These are phyloP conservation scores for Bruguiera gymnorhiza DNA, from an alignment of 345 rosid genomes.

Conservation along the genomic window DNA sequence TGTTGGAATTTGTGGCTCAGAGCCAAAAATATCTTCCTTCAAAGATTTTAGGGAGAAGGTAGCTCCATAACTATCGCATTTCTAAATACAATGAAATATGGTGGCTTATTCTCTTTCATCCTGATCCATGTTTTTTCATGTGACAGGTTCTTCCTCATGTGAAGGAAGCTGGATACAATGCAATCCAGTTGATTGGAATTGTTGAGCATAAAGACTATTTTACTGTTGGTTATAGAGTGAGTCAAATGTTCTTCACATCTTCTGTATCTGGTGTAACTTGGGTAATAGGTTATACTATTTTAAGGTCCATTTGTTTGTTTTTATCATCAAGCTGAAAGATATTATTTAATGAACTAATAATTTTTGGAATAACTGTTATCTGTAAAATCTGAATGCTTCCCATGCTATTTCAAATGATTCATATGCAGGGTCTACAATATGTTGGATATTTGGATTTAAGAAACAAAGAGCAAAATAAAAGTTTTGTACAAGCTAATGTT, in stretches of 20 bases:
- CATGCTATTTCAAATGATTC: neutral
- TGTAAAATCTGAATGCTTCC: neutral
- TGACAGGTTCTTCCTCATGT: conserved; percentile 88
- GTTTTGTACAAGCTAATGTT: neutral
- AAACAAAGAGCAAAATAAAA: neutral
- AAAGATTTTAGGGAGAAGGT: conserved; percentile 79
- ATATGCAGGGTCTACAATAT: neutral
- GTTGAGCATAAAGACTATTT: conserved; percentile 95
- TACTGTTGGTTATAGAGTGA: conserved; percentile 88
- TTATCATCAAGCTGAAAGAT: neutral
- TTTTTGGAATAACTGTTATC: neutral
- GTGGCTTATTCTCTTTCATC: conserved; percentile 7
- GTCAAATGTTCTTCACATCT: conserved; percentile 21
- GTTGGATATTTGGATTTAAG: neutral
- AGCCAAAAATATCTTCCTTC: conserved; percentile 73
- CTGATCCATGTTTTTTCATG: conserved; percentile 1
- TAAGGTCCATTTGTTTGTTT: neutral
- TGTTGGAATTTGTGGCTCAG: conserved; percentile 91
- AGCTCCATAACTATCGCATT: conserved; percentile 14
- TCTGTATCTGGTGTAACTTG: conserved; percentile 8
- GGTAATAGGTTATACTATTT: neutral
- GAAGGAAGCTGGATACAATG: conserved; percentile 87
- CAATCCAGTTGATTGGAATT: conserved; percentile 84
- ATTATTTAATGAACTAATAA: neutral
- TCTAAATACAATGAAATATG: neutral